These are phyloP conservation scores for Podaxis sp. DNA, from an alignment of 768 basidiomycete genomes.

Conservation along the genomic window DNA sequence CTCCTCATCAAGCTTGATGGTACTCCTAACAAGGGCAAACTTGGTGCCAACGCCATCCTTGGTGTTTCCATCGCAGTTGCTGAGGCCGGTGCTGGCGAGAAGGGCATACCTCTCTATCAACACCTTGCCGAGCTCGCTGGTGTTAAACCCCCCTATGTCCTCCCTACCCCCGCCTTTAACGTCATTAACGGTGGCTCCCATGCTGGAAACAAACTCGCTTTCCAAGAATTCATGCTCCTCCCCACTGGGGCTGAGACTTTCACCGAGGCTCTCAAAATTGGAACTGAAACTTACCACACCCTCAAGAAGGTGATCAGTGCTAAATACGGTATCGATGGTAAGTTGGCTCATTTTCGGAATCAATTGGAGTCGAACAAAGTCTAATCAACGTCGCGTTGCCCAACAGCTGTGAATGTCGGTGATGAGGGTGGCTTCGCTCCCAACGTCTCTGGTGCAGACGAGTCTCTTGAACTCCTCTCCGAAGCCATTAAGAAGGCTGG, in stretches of 20 bases:
- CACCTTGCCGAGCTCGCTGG: slow-evolving; percentile 96
- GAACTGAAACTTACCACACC: slow-evolving; percentile 96
- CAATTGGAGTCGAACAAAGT: neutral
- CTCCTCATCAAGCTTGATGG: slow-evolving; percentile 98
- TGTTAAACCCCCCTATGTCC: slow-evolving; percentile 88
- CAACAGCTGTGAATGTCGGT: slow-evolving; percentile 93
- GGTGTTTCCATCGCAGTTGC: slow-evolving; percentile 96
- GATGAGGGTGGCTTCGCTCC: slow-evolving; percentile 99
- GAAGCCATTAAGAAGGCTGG: slow-evolving; percentile 99
- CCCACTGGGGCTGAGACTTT: slow-evolving; percentile 91
- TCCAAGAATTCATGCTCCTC: slow-evolving; percentile 99
- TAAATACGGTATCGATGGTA: slow-evolving; percentile 99
- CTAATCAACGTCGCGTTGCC: slow-evolving; percentile 17
- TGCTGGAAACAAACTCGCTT: slow-evolving; percentile 98
- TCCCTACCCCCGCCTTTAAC: slow-evolving; percentile 94
- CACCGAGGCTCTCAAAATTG: slow-evolving; percentile 98
- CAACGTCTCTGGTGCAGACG: slow-evolving; percentile 95
- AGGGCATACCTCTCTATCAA: slow-evolving; percentile 92
- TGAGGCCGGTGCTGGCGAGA: slow-evolving; percentile 92
- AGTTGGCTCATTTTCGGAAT: slow-evolving; percentile 14
- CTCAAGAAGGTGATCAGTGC: slow-evolving; percentile 99
- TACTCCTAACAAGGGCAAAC: slow-evolving; percentile 97
- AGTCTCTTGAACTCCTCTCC: slow-evolving; percentile 91
- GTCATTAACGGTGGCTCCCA: slow-evolving; percentile 99
- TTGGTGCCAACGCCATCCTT: slow-evolving; percentile 98